Conservation (phyloP, 1,139 yeast genomes). For the Saccharomyces hybrid region DNA sequence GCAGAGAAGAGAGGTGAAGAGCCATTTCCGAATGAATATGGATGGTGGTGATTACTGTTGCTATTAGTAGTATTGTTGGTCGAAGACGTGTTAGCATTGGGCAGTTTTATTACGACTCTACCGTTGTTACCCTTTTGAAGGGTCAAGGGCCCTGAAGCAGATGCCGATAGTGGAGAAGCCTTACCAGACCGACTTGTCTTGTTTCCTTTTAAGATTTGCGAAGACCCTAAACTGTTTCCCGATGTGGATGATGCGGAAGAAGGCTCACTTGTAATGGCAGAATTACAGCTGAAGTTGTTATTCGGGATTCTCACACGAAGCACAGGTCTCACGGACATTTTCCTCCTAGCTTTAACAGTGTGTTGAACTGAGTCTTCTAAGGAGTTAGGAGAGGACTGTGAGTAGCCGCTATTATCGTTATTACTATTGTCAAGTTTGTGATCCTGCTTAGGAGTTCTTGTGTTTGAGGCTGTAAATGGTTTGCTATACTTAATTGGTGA, state of each 20-base stretch:
- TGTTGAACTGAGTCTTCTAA: neutral
- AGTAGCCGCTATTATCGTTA: neutral
- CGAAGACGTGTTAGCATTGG: neutral
- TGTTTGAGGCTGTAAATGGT: neutral
- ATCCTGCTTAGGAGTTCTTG: neutral
- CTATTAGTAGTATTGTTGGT: neutral
- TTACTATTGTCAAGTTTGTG: neutral
- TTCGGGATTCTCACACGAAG: neutral
- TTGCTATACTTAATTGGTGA: neutral
- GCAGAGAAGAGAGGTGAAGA: conserved; percentile 11
- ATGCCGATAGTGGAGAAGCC: neutral
- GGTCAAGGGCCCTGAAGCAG: neutral
- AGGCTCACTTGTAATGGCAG: neutral
- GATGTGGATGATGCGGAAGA: neutral
- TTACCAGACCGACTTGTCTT: neutral
- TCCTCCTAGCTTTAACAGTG: neutral
- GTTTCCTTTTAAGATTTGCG: neutral
- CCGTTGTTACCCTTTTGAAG: neutral
- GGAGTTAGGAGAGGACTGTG: neutral
- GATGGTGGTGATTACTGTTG: neutral
- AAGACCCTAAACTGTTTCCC: neutral
- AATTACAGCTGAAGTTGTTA: neutral
- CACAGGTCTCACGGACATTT: neutral
- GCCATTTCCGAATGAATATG: conserved; percentile 1
- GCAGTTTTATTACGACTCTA: neutral